Evolutionary conservation across 495 filamentous ascomycete species (phyloP).

Genomic region (Staphylotrichum tortipilum): DNA sequence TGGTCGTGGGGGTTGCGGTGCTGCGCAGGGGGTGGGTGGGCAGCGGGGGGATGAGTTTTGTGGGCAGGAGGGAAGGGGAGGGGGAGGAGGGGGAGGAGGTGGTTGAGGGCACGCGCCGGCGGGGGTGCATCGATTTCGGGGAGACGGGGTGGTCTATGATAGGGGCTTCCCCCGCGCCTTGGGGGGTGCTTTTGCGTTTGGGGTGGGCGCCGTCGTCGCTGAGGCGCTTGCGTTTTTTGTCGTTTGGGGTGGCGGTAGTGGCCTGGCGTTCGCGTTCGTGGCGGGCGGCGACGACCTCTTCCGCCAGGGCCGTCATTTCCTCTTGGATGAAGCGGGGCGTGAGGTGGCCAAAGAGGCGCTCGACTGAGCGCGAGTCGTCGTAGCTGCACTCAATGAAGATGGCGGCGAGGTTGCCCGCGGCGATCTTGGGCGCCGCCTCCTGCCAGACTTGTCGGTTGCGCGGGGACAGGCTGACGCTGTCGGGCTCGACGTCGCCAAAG

Average conservation of each 20-base stretch:
- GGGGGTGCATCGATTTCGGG: constrained; percentile 28
- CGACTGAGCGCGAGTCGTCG: constrained; percentile 63
- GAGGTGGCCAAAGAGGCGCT: constrained; percentile 78
- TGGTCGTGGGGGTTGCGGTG: background rate
- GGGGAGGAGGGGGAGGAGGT: background rate
- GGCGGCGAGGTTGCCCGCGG: constrained; percentile 54
- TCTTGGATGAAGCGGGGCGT: constrained; percentile 69
- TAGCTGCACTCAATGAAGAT: constrained; percentile 96
- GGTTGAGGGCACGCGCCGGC: background rate
- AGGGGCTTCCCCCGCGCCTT: too few relatives aligned
- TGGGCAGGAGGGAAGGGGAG: too few relatives aligned
- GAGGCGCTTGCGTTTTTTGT: constrained; percentile 37
- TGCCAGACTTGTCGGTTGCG: constrained; percentile 73
- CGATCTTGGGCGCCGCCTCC: constrained; percentile 76
- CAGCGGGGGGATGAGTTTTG: background rate
- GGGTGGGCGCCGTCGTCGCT: constrained; percentile 9
- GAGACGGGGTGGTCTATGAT: constrained; percentile 32
- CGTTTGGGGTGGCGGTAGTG: constrained; percentile 9
- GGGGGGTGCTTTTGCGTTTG: constrained; percentile 7
- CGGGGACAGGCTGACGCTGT: constrained; percentile 71
- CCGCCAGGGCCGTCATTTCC: constrained; percentile 66
- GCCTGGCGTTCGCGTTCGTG: background rate
- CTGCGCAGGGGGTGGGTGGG: background rate
- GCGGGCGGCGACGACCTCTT: constrained; percentile 46
- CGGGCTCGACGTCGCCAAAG: constrained; percentile 93